Base-by-base conservation (phyloP, 305 asterid genomes). In the Fraxinus platypoda region DNA sequence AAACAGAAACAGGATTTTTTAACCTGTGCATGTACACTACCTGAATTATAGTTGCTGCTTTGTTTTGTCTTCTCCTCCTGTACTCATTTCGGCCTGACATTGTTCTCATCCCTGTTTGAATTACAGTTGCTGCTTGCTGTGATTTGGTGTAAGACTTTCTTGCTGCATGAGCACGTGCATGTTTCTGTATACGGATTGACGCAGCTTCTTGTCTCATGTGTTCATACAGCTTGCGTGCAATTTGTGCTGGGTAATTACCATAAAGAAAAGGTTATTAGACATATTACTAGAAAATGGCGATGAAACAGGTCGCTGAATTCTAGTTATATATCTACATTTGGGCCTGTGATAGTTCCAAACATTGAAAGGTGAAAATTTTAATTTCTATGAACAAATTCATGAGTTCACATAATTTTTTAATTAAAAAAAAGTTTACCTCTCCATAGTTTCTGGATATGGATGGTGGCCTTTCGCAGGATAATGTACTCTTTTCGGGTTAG, bases 21-120 rank as follows among this genome's bases (percentile, higher is more conserved):
- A 25, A 28, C 28, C 34, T 62, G 78, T 52, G 79, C 79, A 4
- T 62, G 64, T 81, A 78, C 6, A 34, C 64, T 87, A 95, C 98
- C 98, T 95, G 97, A 89, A 95, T 81, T 49, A 88, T 89, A 74
- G 87, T 89, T 80, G 98, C 95, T 79, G 94, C 98, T 87, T 92
- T 95, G 87, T 92, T 89, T 87, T 88, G 92, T 87, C 93, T 90
- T 87, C 94, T 91, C 80, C 74, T 78, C 85, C 95, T 91, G 83
- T 87, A 93, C 81, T 92, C 98, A 87, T 93, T 90, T 87, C 97
- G 86, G 71, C 97, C 97, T 78, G 95, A 92, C 99, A 93, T 94
- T 78, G 92, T 92, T 86, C 92, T 88, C 85, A 94, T 85, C 21
- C 98, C 98, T 28, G 95, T 92, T 90, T 95, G 98, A 90, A 95